These are phyloP conservation scores for Neotropicomus parvogracilis DNA, from an alignment of 1,284 basidiomycete genomes.

Conservation along the genomic window DNA sequence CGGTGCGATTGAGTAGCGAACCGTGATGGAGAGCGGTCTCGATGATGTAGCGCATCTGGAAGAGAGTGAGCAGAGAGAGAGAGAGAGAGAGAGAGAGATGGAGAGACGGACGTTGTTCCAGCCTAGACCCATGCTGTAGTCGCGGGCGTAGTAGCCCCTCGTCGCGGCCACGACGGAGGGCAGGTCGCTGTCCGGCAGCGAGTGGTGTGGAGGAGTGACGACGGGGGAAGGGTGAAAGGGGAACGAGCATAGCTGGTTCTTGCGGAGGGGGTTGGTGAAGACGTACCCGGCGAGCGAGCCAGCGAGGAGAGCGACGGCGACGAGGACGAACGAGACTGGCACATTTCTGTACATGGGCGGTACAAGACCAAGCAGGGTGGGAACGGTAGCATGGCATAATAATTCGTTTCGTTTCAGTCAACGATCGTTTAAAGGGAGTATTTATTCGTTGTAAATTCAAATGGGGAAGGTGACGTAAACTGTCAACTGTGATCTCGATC, in stretches of 20 bases:
- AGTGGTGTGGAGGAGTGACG: not conserved
- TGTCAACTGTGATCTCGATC: too few relatives aligned
- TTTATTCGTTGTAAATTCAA: too few relatives aligned
- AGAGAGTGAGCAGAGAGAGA: slow-evolving; percentile 7
- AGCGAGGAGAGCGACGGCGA: slow-evolving; percentile 22
- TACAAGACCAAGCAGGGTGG: too few relatives aligned
- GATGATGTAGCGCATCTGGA: slow-evolving; percentile 40
- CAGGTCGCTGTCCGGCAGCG: slow-evolving; percentile 20
- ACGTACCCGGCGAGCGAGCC: slow-evolving; percentile 31
- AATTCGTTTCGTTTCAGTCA: too few relatives aligned
- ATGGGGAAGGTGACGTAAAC: too few relatives aligned
- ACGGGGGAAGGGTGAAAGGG: slow-evolving; percentile 14
- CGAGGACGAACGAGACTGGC: slow-evolving; percentile 21
- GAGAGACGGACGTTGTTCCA: slow-evolving; percentile 33
- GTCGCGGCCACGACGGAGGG: slow-evolving; percentile 23
- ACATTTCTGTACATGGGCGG: too few relatives aligned
- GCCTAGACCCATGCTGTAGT: slow-evolving; percentile 31
- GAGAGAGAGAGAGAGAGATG: not conserved
- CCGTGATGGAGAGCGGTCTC: slow-evolving; percentile 41
- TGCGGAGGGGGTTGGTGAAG: slow-evolving; percentile 15
- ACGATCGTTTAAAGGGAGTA: too few relatives aligned
- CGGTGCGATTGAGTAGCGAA: slow-evolving; percentile 36
- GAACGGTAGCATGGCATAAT: too few relatives aligned
- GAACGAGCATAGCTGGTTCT: slow-evolving; percentile 18
- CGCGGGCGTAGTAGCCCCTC: slow-evolving; percentile 33